phyloP scores from a whole-genome alignment of 2,329 filamentous ascomycete species.

The Ceratocystis colombiana region DNA sequence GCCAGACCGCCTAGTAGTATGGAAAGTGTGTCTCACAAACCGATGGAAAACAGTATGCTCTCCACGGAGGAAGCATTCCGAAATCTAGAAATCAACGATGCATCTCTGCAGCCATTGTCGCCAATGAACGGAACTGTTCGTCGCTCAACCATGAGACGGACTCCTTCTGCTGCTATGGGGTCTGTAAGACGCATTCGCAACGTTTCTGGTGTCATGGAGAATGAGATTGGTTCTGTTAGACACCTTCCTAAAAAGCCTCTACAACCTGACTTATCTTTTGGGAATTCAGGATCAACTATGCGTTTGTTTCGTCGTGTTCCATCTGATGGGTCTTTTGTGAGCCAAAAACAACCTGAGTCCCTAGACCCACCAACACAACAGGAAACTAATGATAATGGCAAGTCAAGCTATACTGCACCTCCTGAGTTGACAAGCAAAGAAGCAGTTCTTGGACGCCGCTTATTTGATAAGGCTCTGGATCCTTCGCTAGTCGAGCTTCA shows the following conservation, averaged over 20 bases:
- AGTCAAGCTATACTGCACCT: constrained; percentile 36
- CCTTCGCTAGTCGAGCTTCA: constrained; percentile 75
- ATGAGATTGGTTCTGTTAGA: constrained; percentile 23
- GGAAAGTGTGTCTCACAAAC: constrained; percentile 11
- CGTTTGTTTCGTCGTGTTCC: constrained; percentile 79
- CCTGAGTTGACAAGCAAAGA: constrained; percentile 63
- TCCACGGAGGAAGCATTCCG: constrained; percentile 50
- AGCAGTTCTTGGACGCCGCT: constrained; percentile 65
- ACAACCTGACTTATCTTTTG: constrained; percentile 83
- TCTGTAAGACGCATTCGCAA: constrained; percentile 24
- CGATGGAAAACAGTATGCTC: constrained; percentile 18
- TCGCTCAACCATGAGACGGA: constrained; percentile 41
- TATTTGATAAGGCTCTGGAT: constrained; percentile 73
- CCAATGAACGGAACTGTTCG: constrained; percentile 47
- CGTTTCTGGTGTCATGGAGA: constrained; percentile 16
- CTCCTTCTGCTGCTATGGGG: constrained; percentile 21
- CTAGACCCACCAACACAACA: constrained; percentile 34
- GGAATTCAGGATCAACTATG: constrained; percentile 84
- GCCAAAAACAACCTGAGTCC: constrained; percentile 27
- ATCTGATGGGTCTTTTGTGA: constrained; percentile 50
- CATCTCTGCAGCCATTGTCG: constrained; percentile 47
- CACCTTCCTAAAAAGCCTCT: constrained; percentile 43
- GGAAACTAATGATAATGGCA: neutral
- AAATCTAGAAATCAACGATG: constrained; percentile 52
- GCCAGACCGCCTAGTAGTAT: constrained; percentile 8